phyloP scores from a whole-genome alignment of 306 rosid species.

The Mucuna pruriens region DNA sequence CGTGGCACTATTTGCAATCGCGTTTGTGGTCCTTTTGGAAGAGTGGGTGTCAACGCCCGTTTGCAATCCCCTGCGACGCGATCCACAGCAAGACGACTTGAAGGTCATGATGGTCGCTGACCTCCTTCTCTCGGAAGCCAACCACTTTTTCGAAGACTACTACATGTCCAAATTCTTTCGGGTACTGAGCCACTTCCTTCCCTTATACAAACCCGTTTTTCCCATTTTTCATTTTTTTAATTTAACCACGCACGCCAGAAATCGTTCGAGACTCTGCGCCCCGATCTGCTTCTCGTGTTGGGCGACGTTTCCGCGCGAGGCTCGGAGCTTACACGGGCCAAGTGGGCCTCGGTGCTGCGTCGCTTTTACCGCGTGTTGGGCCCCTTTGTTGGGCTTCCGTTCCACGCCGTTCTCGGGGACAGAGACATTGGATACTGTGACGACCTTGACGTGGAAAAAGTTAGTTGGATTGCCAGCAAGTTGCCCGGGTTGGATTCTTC shows the following conservation, averaged over 20 bases:
- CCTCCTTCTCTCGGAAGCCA: conserved; percentile 60
- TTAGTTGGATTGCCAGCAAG: conserved; percentile 55
- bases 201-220: no score
- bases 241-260: conserved; percentile 55
- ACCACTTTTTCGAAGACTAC: conserved; percentile 51
- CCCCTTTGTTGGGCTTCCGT: conserved; percentile 62
- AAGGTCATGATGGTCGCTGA: conserved; percentile 72
- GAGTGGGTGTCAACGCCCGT: conserved; percentile 63
- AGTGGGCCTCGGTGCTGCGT: conserved; percentile 56
- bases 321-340: conserved; percentile 48
- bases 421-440: conserved; percentile 64
- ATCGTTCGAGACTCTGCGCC: conserved; percentile 59
- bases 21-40: conserved; percentile 48
- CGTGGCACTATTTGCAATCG: conserved; percentile 25
- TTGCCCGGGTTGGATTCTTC: conserved; percentile 63
- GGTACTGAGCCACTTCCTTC: conserved; percentile 38
- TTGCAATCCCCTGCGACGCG: conserved; percentile 41
- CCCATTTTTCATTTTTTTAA: conserved; percentile 10
- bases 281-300: conserved; percentile 72
- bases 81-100: conserved; percentile 30
- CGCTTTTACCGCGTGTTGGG: conserved; percentile 59
- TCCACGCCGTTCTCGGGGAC: conserved; percentile 72
- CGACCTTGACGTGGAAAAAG: conserved; percentile 41
- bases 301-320: conserved; percentile 79
- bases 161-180: conserved; percentile 68